Evolutionary conservation across 2,329 filamentous ascomycete species (phyloP).

Genomic region (Botrytis paeoniae): DNA sequence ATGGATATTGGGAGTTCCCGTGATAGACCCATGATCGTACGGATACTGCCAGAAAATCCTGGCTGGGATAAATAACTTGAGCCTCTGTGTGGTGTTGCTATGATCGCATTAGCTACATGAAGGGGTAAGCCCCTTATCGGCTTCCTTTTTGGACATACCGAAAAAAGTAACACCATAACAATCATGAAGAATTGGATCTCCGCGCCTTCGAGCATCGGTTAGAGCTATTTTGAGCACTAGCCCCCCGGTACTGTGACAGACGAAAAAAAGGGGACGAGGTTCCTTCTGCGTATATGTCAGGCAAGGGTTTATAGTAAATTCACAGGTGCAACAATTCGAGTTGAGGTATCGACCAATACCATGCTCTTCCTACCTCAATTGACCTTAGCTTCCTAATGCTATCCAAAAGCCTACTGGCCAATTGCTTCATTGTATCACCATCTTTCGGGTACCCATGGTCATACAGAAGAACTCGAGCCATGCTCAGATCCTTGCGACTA

Average conservation of each 20-base stretch:
- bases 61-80: background rate
- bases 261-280: background rate
- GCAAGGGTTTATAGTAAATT: background rate
- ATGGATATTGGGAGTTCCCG: background rate
- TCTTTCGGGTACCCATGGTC: background rate
- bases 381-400: background rate
- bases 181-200: background rate
- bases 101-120: background rate
- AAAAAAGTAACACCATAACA: background rate
- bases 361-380: background rate
- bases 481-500: background rate
- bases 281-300: background rate
- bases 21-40: background rate
- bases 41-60: background rate
- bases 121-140: background rate
- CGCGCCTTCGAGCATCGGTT: background rate
- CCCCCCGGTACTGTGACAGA: background rate
- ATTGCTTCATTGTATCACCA: conserved; percentile 1
- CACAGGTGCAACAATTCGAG: background rate
- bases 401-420: background rate
- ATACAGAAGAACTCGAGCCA: conserved; percentile 1
- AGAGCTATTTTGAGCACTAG: background rate
- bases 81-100: background rate
- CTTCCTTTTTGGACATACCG: background rate
- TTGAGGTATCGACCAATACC: background rate